Evolutionary conservation across 768 basidiomycete genomes (phyloP).

Genomic region (Tulasnella sp.): DNA sequence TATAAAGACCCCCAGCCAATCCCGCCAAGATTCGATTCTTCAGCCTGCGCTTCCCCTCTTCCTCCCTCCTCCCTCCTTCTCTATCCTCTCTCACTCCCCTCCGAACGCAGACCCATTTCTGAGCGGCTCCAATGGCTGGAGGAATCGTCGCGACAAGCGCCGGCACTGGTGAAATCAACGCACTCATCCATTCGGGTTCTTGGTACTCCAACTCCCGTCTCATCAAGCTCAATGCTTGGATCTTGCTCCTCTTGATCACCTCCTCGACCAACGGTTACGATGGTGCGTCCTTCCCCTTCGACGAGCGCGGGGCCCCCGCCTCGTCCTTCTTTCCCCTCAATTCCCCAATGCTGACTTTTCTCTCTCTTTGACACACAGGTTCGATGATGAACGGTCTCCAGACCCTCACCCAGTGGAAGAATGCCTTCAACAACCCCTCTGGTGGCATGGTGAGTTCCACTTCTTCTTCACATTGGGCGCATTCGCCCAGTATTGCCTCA

Average conservation of each 20-base stretch:
- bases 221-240: slow-evolving; percentile 26
- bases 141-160: slow-evolving; percentile 30
- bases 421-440: slow-evolving; percentile 52
- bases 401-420: slow-evolving; percentile 53
- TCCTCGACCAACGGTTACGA: slow-evolving; percentile 34
- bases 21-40: background rate
- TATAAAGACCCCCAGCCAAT: slow-evolving; percentile 1
- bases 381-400: slow-evolving; percentile 50
- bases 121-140: slow-evolving; percentile 23
- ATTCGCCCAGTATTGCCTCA: background rate
- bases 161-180: slow-evolving; percentile 33
- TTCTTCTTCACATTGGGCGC: background rate
- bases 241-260: slow-evolving; percentile 30
- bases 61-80: background rate
- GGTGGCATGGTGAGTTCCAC: slow-evolving; percentile 33
- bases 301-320: background rate
- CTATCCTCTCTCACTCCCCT: background rate
- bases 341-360: background rate
- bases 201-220: slow-evolving; percentile 26
- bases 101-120: slow-evolving; percentile 11
- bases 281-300: slow-evolving; percentile 18
- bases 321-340: background rate
- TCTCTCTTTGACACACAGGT: background rate
- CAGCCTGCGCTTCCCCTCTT: slow-evolving; percentile 5
- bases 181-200: slow-evolving; percentile 14